phyloP scores from a whole-genome alignment of 2,329 filamentous ascomycete species.

The Aspergillus fijiensis region DNA sequence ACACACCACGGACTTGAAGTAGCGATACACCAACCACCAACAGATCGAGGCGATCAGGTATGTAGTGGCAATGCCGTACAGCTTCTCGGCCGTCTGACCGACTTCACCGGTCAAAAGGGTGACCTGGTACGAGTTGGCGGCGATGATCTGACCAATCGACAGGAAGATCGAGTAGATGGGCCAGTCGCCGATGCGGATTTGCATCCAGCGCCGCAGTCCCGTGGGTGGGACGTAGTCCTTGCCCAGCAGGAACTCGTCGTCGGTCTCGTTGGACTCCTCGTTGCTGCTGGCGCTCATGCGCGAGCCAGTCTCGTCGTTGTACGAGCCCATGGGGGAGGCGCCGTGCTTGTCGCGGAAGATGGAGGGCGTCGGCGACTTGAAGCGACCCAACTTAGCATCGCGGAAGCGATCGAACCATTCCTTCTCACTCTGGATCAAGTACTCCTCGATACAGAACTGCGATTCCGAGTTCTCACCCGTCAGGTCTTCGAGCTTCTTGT shows the following conservation, averaged over 20 bases:
- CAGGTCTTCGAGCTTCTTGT: conserved; percentile 56
- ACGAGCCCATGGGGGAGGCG: conserved; percentile 39
- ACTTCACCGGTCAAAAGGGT: conserved; percentile 66
- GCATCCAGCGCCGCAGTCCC: conserved; percentile 55
- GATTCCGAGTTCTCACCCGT: conserved; percentile 57
- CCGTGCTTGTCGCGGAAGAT: conserved; percentile 31
- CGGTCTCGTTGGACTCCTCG: conserved; percentile 26
- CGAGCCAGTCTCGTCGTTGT: conserved; percentile 36
- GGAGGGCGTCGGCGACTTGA: conserved; percentile 39
- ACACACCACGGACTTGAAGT: conserved; percentile 55
- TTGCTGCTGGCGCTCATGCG: conserved; percentile 31
- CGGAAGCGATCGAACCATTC: conserved; percentile 62
- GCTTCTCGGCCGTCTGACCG: conserved; percentile 56
- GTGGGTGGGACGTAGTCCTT: conserved; percentile 56
- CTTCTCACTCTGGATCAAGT: conserved; percentile 64
- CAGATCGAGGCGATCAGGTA: conserved; percentile 58
- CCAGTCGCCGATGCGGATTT: conserved; percentile 60
- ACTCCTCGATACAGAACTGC: conserved; percentile 63
- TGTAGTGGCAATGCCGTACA: conserved; percentile 60
- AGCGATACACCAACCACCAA: conserved; percentile 64
- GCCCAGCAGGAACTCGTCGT: conserved; percentile 56
- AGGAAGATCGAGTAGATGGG: conserved; percentile 62
- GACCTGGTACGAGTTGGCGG: conserved; percentile 66
- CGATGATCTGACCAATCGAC: conserved; percentile 61
- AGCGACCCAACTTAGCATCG: conserved; percentile 56